A percentile compares a stretch with the other conserved stretches of the same genome.
Conservation (phyloP, 805 yeast genomes). For the Cyberlindnera veronae region DNA sequence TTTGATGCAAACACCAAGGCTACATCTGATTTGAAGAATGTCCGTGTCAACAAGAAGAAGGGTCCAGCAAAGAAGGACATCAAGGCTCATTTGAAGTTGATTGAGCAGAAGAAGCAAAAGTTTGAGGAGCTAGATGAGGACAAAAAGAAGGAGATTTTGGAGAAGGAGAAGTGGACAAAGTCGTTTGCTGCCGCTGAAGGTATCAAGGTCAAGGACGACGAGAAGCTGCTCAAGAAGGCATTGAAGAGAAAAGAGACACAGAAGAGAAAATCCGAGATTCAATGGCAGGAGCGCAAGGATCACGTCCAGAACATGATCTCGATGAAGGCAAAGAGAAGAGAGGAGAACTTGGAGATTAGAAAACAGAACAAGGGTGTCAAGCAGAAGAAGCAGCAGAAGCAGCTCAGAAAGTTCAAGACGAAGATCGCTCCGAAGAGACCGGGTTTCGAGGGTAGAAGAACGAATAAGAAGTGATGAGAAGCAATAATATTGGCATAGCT, state of each 20-base stretch:
- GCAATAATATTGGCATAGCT: background rate
- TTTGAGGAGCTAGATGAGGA: slow-evolving; percentile 59
- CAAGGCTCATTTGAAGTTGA: slow-evolving; percentile 71
- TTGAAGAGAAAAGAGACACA: slow-evolving; percentile 76
- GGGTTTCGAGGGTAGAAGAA: slow-evolving; percentile 77
- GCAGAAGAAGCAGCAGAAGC: slow-evolving; percentile 68
- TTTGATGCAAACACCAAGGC: slow-evolving; percentile 80
- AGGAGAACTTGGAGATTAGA: slow-evolving; percentile 83
- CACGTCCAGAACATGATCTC: slow-evolving; percentile 70
- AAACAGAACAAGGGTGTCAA: slow-evolving; percentile 81
- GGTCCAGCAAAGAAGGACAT: slow-evolving; percentile 87
- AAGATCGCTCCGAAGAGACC: slow-evolving; percentile 59
- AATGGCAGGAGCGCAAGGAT: slow-evolving; percentile 90
- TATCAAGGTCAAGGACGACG: slow-evolving; percentile 83
- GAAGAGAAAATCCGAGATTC: slow-evolving; percentile 82
- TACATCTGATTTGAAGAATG: slow-evolving; percentile 63
- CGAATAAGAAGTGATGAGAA: background rate
- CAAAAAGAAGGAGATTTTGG: slow-evolving; percentile 51
- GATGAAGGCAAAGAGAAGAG: slow-evolving; percentile 81
- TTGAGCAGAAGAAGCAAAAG: slow-evolving; percentile 71
- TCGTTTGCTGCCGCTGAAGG: slow-evolving; percentile 89
- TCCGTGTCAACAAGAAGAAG: slow-evolving; percentile 61
- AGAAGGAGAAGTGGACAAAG: slow-evolving; percentile 80
- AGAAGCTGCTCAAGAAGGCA: slow-evolving; percentile 79
- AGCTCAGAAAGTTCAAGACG: slow-evolving; percentile 61